These are phyloP conservation scores for Platanthera zijinensis DNA, from an alignment of 106 monocot genomes.

Conservation along the genomic window DNA sequence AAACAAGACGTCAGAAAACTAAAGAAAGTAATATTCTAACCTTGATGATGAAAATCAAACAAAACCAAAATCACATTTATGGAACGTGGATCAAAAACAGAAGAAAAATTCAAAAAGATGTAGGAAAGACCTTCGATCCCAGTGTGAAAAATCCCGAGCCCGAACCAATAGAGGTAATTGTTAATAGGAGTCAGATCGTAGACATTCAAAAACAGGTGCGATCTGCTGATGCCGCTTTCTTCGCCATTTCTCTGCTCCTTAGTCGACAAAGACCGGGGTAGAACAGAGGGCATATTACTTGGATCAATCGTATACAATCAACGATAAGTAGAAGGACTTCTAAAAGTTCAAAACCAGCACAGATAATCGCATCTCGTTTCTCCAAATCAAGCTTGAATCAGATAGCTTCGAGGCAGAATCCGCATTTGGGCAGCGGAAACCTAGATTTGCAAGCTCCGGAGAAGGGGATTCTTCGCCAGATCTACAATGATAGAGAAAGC, in stretches of 20 bases:
- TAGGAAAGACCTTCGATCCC: constrained; percentile 58
- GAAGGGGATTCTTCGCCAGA: neutral
- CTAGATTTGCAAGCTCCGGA: neutral
- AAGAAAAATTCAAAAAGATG: neutral
- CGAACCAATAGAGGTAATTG: constrained; percentile 64
- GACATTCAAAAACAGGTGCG: constrained; percentile 46
- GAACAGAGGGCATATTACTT: constrained; percentile 13
- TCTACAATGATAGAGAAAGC: neutral
- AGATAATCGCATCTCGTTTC: neutral
- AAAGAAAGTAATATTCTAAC: neutral
- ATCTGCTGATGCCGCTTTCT: neutral
- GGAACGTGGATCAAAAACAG: neutral
- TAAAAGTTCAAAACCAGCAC: neutral
- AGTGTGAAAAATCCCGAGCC: constrained; percentile 71
- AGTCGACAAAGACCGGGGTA: constrained; percentile 2
- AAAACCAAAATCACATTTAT: neutral
- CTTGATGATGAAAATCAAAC: neutral
- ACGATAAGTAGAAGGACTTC: neutral
- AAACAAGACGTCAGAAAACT: neutral
- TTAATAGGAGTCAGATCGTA: constrained; percentile 70
- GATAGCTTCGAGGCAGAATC: neutral
- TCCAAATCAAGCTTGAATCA: constrained; percentile 1
- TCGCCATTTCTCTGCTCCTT: constrained; percentile 2
- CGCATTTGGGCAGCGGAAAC: neutral
- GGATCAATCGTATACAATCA: neutral